A percentile compares a stretch with the other conserved stretches of the same genome.
Evolutionary conservation across 345 rosid species (phyloP).

Genomic region (Eucalyptus pauciflora): DNA sequence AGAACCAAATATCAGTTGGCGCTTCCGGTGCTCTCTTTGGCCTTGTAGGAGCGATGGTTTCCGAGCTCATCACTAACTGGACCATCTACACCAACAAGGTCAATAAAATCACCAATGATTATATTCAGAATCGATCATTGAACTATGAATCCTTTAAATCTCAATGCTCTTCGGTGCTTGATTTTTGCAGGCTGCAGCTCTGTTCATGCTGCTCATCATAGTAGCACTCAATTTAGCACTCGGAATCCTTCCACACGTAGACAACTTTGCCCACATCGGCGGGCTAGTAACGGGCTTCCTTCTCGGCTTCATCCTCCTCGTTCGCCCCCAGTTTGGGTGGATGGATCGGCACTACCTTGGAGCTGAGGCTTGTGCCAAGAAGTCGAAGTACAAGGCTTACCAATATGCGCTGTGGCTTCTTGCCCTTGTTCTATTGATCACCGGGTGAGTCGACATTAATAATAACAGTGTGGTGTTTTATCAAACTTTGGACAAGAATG

Average conservation of each 20-base stretch:
- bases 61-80: slow-evolving; percentile 87
- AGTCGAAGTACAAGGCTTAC: slow-evolving; percentile 53
- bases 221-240: slow-evolving; percentile 53
- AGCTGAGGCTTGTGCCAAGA: slow-evolving; percentile 9
- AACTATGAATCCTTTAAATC: neutral
- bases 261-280: slow-evolving; percentile 84
- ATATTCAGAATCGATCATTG: neutral
- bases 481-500: neutral
- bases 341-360: slow-evolving; percentile 26
- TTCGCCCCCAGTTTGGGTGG: slow-evolving; percentile 80
- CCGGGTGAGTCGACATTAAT: slow-evolving; percentile 28
- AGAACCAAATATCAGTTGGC: slow-evolving; percentile 60
- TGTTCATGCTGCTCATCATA: slow-evolving; percentile 55
- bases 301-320: slow-evolving; percentile 64
- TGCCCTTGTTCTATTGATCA: slow-evolving; percentile 34
- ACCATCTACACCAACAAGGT: slow-evolving; percentile 75
- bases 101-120: neutral
- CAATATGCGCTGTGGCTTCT: slow-evolving; percentile 51
- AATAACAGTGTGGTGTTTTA: neutral
- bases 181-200: slow-evolving; percentile 50
- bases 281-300: slow-evolving; percentile 76
- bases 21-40: slow-evolving; percentile 97
- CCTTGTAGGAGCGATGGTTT: slow-evolving; percentile 88
- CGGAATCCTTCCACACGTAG: slow-evolving; percentile 83
- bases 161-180: neutral